Percentiles rank a stretch among this genome's conserved stretches.
Conservation (phyloP, 345 rosid genomes). For the Eucalyptus viminalis region DNA sequence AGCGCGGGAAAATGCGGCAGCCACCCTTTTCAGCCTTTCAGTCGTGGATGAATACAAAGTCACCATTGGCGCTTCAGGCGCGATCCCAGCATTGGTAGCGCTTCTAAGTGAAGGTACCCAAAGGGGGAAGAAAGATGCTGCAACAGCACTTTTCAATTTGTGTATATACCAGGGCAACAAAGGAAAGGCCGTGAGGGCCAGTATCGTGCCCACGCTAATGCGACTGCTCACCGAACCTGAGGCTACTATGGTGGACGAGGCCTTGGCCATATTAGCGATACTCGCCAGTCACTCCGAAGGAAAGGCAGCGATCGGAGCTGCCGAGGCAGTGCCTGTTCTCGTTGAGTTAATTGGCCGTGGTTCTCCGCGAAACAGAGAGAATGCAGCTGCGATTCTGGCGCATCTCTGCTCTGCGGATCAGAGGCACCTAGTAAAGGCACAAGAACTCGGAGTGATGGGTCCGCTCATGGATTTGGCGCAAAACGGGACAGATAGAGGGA, state of each 20-base stretch:
- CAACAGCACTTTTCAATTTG: conserved; percentile 87
- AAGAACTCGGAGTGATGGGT: conserved; percentile 60
- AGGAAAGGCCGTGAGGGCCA: conserved; percentile 88
- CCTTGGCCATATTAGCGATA: conserved; percentile 25
- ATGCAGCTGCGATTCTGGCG: conserved; percentile 29
- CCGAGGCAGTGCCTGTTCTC: conserved; percentile 24
- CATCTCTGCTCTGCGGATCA: conserved; percentile 76
- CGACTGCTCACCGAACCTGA: conserved; percentile 19
- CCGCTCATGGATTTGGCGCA: conserved; percentile 58
- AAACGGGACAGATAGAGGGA: conserved; percentile 84
- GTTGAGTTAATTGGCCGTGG: conserved; percentile 23
- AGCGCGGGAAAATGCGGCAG: conserved; percentile 93
- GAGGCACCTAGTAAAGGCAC: conserved; percentile 51
- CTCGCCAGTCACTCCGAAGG: conserved; percentile 34
- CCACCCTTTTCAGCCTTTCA: conserved; percentile 86
- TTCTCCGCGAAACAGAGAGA: conserved; percentile 28
- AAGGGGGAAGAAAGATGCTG: conserved; percentile 95
- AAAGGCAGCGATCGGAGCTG: conserved; percentile 26
- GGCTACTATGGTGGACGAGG: conserved; percentile 40
- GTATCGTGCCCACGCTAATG: conserved; percentile 30
- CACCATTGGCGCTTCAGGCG: conserved; percentile 73
- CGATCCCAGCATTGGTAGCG: conserved; percentile 74
- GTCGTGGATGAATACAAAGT: conserved; percentile 86
- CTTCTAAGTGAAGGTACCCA: conserved; percentile 76
- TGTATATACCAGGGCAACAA: conserved; percentile 91